phyloP scores from a whole-genome alignment of 257 asterid species.

The Nicotiana paniculata region DNA sequence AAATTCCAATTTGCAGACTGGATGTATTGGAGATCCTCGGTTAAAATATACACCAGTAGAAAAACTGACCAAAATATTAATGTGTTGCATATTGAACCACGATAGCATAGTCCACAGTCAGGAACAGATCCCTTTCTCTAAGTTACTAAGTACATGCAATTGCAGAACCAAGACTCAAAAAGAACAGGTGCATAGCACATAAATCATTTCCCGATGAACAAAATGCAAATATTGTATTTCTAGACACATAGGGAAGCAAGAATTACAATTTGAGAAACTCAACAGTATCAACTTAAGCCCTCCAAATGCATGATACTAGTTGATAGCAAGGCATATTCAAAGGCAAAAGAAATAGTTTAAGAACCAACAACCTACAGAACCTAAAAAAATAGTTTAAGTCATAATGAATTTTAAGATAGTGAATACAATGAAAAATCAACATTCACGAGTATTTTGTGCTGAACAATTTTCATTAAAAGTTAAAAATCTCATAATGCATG shows the following conservation, averaged over 20 bases:
- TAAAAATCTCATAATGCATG: background rate
- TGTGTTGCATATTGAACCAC: background rate
- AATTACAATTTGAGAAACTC: background rate
- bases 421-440: background rate
- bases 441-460: background rate
- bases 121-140: background rate
- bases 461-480: background rate
- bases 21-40: background rate
- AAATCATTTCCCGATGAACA: background rate
- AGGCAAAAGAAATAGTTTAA: background rate
- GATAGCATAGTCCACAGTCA: background rate
- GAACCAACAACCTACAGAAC: background rate
- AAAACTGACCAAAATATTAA: background rate
- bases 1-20: background rate
- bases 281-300: background rate
- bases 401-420: background rate
- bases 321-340: background rate
- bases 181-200: background rate
- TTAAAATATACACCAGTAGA: background rate
- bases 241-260: background rate
- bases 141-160: background rate
- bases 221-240: background rate
- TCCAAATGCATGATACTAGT: background rate
- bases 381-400: background rate
- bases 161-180: background rate